Evolutionary conservation across 2,329 filamentous ascomycete genomes (phyloP), one percentile per base, ranked within the genome.

Genomic region (Talaromyces rugulosus): DNA sequence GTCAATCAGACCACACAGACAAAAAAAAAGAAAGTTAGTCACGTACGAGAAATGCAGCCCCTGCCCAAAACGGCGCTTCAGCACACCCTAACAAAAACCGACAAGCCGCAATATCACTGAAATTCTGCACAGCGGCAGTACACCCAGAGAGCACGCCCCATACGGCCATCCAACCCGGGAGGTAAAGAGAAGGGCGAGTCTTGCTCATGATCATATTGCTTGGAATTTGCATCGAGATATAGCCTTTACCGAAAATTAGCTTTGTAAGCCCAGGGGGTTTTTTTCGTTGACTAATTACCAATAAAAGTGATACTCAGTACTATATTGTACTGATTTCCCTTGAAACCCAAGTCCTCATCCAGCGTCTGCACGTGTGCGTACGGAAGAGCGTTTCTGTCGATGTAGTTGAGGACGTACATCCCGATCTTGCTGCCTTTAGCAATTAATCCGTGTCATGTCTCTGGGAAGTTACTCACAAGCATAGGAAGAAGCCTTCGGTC

Each of bases 41-140:
- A 23, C 23, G 23, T 11, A 56, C 53, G 73, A 89, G 90, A 75
- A 87, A 89, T 0, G 87, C 76, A 27, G 73, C 84, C 70, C 89
- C 89, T 0, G 89, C 87, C 73, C 92, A 89, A 62, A 90, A 90
- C 12, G 88, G 74, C 11, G 86, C 86, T 90, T 91, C 88, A 31
- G 89, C 80, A 3, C 87, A 65, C 44, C 89, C 89, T 2, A 91
- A 78, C 1, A 90, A 59, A 36, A 59, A 62, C 14, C 56, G 56
- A 16, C 33, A n/a, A 14, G 50, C 30, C 11, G 50, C 8, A 27
- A 59, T 16, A 16, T 36, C 61, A 6, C 34, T 34, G 56, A 44
- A 59, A 7, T 47, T 12, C 8, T 58, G 27, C 12, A 31, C 30
- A 3, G 28, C 23, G 12, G 42, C 60, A 14, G 60, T 58, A 18